Conservation (phyloP, 306 rosid species). For the Citrullus amarus region DNA sequence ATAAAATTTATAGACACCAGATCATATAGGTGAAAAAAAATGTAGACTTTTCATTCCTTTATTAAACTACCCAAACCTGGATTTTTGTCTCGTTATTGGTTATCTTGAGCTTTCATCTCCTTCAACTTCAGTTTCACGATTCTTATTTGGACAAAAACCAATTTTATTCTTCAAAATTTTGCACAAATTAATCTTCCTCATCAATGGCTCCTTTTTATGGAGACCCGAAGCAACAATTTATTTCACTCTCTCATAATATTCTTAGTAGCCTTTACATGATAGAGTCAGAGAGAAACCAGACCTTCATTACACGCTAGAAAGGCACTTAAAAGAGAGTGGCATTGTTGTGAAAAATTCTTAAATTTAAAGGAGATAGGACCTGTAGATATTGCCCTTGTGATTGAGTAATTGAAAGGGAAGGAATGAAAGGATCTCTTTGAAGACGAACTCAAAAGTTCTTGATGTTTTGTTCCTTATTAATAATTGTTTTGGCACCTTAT, state of each 20-base stretch:
- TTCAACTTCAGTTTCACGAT: not conserved
- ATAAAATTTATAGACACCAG: not conserved
- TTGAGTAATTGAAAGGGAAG: not conserved
- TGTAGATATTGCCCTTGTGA: not conserved
- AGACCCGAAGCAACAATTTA: not conserved
- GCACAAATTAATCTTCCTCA: not conserved
- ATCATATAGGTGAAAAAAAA: not conserved
- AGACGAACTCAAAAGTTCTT: not conserved
- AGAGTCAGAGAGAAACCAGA: not conserved
- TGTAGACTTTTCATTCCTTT: not conserved
- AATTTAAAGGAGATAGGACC: not conserved
- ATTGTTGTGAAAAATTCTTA: not conserved
- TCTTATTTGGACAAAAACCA: not conserved
- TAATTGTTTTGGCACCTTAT: not conserved
- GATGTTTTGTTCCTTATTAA: not conserved
- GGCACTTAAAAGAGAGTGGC: not conserved
- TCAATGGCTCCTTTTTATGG: not conserved
- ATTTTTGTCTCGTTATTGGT: not conserved
- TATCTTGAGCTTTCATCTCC: not conserved
- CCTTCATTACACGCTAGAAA: not conserved
- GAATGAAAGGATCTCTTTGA: not conserved
- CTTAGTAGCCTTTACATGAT: not conserved
- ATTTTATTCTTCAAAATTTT: not conserved
- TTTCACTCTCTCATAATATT: not conserved
- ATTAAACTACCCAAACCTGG: not conserved